Evolutionary conservation across 2,329 filamentous ascomycete genomes (phyloP), one percentile per base, ranked within the genome.

Genomic region (Fusarium solani-melongenae): DNA sequence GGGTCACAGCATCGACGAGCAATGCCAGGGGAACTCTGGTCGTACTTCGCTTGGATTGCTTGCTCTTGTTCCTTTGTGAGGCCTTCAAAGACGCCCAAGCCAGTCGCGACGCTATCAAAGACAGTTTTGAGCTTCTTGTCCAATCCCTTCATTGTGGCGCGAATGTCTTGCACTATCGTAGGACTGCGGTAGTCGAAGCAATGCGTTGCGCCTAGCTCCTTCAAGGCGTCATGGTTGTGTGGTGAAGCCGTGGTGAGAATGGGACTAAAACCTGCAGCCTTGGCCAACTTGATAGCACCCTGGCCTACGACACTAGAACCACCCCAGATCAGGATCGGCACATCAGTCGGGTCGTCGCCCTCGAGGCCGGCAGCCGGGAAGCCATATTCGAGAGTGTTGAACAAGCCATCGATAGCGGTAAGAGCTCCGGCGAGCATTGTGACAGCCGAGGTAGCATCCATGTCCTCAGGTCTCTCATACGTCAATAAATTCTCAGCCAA

Each of bases 211-310:
- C 83, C 83, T 5, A 83, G 64, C 9, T 63, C 66, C 56, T 69
- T 75, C n/a, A 82, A 73, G 17, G 78, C 73, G 2, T 75, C 77
- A 41, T 82, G 80, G 15, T 82, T 81, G 53, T 75, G 74, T 5
- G 73, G 58, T 8, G 79, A 81, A 0, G 80, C 78, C 0, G 82
- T 83, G 2, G 80, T 78, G 27, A 83, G 75, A 17, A 84, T 82
- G 14, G 76, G 74, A 0, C 65, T 66, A 7, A 74, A 69, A 4
- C 82, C 83, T 1, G 79, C 77, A 1, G 78, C 78, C 7, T 70
- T 72, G 0, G 82, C 82, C 2, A 83, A 67, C 58, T 84, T 82
- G 17, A 84, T 78, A 6, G 80, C 80, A 24, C 76, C 78, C 33
- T 77, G 70, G 9, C 83, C 83, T 1, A 84, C 82, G 41, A 76